These are phyloP conservation scores for Pythium insidiosum DNA, from an alignment of 352 stramenopile genomes.

Conservation along the genomic window DNA sequence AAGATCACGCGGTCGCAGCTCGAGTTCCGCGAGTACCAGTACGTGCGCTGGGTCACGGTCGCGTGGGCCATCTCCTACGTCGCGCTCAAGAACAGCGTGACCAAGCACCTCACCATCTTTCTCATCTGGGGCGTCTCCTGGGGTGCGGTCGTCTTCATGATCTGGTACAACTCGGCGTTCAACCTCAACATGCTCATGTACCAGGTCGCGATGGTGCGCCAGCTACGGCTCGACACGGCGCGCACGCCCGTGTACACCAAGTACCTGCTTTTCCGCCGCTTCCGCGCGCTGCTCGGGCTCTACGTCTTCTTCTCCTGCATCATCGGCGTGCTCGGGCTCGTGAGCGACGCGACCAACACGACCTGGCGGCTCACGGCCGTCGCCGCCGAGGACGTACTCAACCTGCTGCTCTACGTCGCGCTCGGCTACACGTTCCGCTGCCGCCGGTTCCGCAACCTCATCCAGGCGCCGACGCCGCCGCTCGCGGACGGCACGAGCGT, in stretches of 20 bases:
- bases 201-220: slow-evolving; percentile 50
- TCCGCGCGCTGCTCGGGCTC: slow-evolving; percentile 30
- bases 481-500: background rate
- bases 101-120: slow-evolving; percentile 35
- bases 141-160: slow-evolving; percentile 47
- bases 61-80: slow-evolving; percentile 36
- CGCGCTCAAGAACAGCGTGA: slow-evolving; percentile 30
- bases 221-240: slow-evolving; percentile 32
- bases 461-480: slow-evolving; percentile 14
- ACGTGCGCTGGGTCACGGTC: slow-evolving; percentile 47
- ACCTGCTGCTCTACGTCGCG: slow-evolving; percentile 25
- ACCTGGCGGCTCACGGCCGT: slow-evolving; percentile 26
- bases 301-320: slow-evolving; percentile 53
- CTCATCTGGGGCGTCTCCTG: slow-evolving; percentile 47
- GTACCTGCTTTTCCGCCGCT: slow-evolving; percentile 51
- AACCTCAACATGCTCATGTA: slow-evolving; percentile 68
- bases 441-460: slow-evolving; percentile 40
- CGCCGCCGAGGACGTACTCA: slow-evolving; percentile 30
- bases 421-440: slow-evolving; percentile 57
- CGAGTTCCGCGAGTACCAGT: slow-evolving; percentile 32
- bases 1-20: slow-evolving; percentile 53
- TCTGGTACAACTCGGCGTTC: slow-evolving; percentile 65
- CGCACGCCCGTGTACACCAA: slow-evolving; percentile 58
- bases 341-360: slow-evolving; percentile 25
- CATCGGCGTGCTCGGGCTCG: slow-evolving; percentile 29